phyloP scores from a whole-genome alignment of 257 asterid species.

The Ehretia macrophylla region DNA sequence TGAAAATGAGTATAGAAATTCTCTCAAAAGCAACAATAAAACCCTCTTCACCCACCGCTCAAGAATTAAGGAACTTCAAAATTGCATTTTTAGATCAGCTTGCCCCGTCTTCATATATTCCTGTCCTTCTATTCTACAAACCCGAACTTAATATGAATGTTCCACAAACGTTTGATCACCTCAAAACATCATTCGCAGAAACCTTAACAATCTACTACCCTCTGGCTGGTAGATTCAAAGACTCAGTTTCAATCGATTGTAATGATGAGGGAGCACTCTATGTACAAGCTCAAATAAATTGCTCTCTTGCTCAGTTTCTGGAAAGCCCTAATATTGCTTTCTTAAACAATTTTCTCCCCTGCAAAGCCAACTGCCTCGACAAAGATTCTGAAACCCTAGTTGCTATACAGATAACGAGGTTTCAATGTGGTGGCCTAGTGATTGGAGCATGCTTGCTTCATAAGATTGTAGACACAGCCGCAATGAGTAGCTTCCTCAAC shows the following conservation, averaged over 20 bases:
- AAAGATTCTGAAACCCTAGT: constrained; percentile 11
- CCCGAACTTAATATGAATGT: neutral
- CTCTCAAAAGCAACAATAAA: constrained; percentile 12
- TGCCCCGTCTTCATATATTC: constrained; percentile 21
- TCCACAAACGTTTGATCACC: neutral
- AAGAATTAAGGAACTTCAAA: constrained; percentile 12
- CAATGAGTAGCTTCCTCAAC: constrained; percentile 11
- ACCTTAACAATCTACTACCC: constrained; percentile 24
- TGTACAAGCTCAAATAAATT: constrained; percentile 15
- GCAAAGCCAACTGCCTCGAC: constrained; percentile 18
- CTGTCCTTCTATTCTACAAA: constrained; percentile 21
- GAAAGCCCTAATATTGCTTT: constrained; percentile 17
- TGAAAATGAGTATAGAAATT: constrained; percentile 4
- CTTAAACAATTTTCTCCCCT: constrained; percentile 21
- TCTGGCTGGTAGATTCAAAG: constrained; percentile 22
- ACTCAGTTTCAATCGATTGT: constrained; percentile 15
- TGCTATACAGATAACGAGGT: constrained; percentile 8
- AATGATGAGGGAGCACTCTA: constrained; percentile 20
- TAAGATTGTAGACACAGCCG: constrained; percentile 19
- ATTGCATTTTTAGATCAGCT: constrained; percentile 25
- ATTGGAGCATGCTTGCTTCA: constrained; percentile 24
- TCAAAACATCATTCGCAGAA: constrained; percentile 18
- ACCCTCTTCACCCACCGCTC: constrained; percentile 22
- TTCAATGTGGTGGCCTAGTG: constrained; percentile 21
- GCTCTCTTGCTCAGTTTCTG: constrained; percentile 14